Percentiles rank a stretch among this genome's conserved stretches.
Evolutionary conservation across 2,329 filamentous ascomycete genomes (phyloP).

Genomic region (Aspergillus nomiae): DNA sequence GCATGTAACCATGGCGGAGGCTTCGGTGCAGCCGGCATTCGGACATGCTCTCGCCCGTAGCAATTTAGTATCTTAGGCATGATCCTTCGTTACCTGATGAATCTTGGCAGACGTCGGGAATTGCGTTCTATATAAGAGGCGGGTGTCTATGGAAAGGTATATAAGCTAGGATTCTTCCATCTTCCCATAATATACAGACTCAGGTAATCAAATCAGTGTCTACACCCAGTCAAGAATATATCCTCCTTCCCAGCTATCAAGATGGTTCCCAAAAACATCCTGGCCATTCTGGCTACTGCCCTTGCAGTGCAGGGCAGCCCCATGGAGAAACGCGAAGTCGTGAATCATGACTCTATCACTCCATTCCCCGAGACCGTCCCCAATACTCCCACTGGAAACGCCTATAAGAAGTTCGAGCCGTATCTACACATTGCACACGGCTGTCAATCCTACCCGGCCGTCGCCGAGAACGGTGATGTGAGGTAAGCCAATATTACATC

Average conservation of each 20-base stretch:
- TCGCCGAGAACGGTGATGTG: slow-evolving; percentile 5
- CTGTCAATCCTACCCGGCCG: slow-evolving; percentile 9
- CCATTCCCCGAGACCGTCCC: slow-evolving; percentile 1
- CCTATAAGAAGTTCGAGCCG: slow-evolving; percentile 2
- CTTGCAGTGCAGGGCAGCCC: not conserved
- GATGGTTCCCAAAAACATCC: not conserved
- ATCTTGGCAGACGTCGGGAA: not conserved
- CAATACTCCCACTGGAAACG: not conserved
- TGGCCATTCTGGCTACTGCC: not conserved
- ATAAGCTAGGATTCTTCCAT: not conserved
- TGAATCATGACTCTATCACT: not conserved
- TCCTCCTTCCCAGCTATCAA: not conserved
- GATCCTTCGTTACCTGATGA: not conserved
- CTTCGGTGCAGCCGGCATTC: not conserved
- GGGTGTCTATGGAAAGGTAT: not conserved
- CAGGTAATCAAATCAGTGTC: not conserved
- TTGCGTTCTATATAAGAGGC: not conserved
- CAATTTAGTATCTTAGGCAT: not conserved
- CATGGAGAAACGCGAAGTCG: not conserved
- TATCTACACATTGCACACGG: slow-evolving; percentile 7
- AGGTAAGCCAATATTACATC: not conserved
- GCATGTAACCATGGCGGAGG: not conserved
- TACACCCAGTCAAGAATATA: not conserved
- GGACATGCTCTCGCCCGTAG: not conserved
- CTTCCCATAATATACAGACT: not conserved